Percentiles rank a stretch among this genome's conserved stretches.
phyloP scores from a whole-genome alignment of 2,329 filamentous ascomycete genomes.

The Parasarocladium wereldwijsianum region DNA sequence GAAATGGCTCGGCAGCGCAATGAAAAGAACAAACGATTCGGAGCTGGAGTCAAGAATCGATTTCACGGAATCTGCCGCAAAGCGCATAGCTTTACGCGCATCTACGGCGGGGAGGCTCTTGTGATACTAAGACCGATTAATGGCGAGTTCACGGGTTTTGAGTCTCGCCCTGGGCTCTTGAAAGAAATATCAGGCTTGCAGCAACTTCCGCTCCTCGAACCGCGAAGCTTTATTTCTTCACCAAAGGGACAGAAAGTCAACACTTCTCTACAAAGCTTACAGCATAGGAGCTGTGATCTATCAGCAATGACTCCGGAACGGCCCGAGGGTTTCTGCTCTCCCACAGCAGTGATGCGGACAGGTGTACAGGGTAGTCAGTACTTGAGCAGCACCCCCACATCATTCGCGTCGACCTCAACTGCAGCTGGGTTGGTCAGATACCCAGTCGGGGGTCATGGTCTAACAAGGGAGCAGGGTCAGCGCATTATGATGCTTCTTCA shows the following conservation, averaged over 20 bases:
- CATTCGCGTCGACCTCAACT: too few species aligned
- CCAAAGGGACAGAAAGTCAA: too few species aligned
- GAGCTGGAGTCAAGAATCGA: constrained; percentile 1
- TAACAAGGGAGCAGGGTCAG: not conserved
- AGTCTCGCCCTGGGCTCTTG: not conserved
- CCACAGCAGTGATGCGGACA: too few species aligned
- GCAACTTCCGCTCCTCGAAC: too few species aligned
- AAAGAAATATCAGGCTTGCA: not conserved
- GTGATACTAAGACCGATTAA: not conserved
- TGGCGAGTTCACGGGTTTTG: not conserved
- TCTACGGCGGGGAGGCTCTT: not conserved
- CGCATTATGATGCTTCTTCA: not conserved
- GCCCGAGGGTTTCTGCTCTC: too few species aligned
- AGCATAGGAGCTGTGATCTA: too few species aligned
- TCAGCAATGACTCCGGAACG: too few species aligned
- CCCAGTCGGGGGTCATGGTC: not conserved
- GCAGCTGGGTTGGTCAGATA: too few species aligned
- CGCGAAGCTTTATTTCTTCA: too few species aligned
- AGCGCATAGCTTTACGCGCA: not conserved
- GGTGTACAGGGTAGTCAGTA: too few species aligned
- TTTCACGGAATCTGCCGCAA: not conserved
- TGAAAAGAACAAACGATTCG: constrained; percentile 1
- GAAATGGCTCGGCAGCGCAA: constrained; percentile 1
- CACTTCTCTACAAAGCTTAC: too few species aligned
- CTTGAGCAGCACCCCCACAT: too few species aligned